These are phyloP conservation scores for Dictyostelium capitatum DNA, from an alignment of 78 protist genomes.

Conservation along the genomic window DNA sequence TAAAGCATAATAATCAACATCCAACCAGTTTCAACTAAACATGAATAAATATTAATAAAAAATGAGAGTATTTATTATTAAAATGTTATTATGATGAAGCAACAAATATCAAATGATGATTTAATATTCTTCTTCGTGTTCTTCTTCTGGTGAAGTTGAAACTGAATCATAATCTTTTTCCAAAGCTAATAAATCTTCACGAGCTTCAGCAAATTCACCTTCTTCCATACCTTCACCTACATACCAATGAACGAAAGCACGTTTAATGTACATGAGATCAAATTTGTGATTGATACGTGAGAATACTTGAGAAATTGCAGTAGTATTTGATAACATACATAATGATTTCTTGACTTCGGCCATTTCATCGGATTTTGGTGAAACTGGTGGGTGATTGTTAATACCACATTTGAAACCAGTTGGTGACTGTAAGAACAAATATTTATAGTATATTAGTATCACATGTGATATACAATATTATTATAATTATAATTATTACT, in stretches of 20 bases:
- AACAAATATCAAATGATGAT: background rate
- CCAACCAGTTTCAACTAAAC: too few relatives aligned
- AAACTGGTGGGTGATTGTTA: slow-evolving; percentile 93
- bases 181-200: slow-evolving; percentile 97
- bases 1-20: too few relatives aligned
- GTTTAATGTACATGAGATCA: slow-evolving; percentile 99
- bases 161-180: slow-evolving; percentile 86
- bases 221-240: slow-evolving; percentile 99
- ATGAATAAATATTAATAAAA: too few relatives aligned
- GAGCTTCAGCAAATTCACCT: slow-evolving; percentile 98
- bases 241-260: slow-evolving; percentile 98
- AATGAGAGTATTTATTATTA: too few relatives aligned
- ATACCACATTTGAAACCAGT: slow-evolving; percentile 98
- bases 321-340: slow-evolving; percentile 94
- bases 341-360: slow-evolving; percentile 92
- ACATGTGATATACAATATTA: too few relatives aligned
- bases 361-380: slow-evolving; percentile 91
- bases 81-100: too few relatives aligned
- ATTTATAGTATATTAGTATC: too few relatives aligned
- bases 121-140: slow-evolving; percentile 14
- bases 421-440: too few relatives aligned
- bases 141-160: background rate
- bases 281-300: slow-evolving; percentile 95
- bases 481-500: too few relatives aligned
- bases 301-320: slow-evolving; percentile 97